Evolutionary conservation across 2,329 filamentous ascomycete genomes (phyloP), one percentile per base, ranked within the genome.

Genomic region (Falciphora oryzae): DNA sequence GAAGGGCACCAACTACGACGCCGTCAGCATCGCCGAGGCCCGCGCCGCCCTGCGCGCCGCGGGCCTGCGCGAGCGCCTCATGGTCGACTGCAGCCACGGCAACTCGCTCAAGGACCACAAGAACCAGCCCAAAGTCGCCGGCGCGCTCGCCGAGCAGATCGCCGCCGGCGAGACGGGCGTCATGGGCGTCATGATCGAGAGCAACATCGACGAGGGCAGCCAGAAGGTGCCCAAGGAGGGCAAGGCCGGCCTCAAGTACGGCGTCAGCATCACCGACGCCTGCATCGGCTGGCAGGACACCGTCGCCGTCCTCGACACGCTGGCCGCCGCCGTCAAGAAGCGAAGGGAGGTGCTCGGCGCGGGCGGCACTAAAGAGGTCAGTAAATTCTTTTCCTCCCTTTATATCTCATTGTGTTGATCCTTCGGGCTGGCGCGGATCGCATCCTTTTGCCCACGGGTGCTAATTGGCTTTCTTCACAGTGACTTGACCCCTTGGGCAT

Each of bases 111-210:
- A 99, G 85, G 87, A 98, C 79, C 94, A 98, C 84, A 93, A 88
- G 80, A 99, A 98, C 78, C 95, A 99, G 80, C 93, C 93, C 69
- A 93, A 94, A 83, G 95, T 99, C 27, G 93, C 93, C 4, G 88
- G 87, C 62, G 85, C 83, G 14, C 76, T 99, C 65, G 93, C 91
- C 2, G 88, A 91, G 73, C 95, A 99, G 79, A 91, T 99, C 66
- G 83, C 89, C 64, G 86, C 84, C 65, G 95, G 95, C 50, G 94
- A 98, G 80, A 84, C 85, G 3, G 89, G 83, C 61, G 95, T 99
- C 73, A 94, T 97, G 87, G 95, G 95, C 72, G 92, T 98, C 66
- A 99, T 99, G 95, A 96, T 99, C 73, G 95, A 99, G 82, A 96
- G 91, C 77, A 91, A 98, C 77, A 96, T 98, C 79, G 90, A 94